These are phyloP conservation scores for Chernovozyma sophiae-reginae DNA, from an alignment of 1,139 yeast genomes.

Conservation along the genomic window DNA sequence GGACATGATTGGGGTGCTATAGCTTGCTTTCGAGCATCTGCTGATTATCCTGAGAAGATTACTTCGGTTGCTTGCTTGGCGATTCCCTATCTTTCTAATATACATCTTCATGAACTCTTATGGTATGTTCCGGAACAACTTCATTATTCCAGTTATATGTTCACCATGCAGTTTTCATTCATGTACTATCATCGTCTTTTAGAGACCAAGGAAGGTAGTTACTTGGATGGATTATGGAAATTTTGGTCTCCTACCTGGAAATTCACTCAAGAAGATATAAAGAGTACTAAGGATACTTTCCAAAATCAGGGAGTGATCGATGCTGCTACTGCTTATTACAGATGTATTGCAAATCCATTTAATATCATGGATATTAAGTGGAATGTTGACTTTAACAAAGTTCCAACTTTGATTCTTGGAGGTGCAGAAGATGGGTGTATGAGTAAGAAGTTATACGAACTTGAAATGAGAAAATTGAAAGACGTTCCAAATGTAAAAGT, in stretches of 20 bases:
- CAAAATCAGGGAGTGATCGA: conserved; percentile 27
- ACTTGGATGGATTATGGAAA: conserved; percentile 33
- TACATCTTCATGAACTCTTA: conserved; percentile 24
- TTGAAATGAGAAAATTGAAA: conserved; percentile 22
- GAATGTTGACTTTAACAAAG: conserved; percentile 32
- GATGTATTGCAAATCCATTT: conserved; percentile 26
- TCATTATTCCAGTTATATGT: conserved; percentile 34
- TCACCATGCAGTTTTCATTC: conserved; percentile 35
- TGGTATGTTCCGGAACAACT: conserved; percentile 34
- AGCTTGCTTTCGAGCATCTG: conserved; percentile 32
- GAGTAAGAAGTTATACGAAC: conserved; percentile 24
- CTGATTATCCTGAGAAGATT: conserved; percentile 32
- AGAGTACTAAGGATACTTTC: conserved; percentile 25
- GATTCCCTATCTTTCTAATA: conserved; percentile 33
- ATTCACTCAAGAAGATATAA: conserved; percentile 24
- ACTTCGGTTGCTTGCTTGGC: conserved; percentile 37
- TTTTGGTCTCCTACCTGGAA: conserved; percentile 44
- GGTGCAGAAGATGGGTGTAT: conserved; percentile 42
- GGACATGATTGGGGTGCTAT: conserved; percentile 51
- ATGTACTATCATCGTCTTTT: conserved; percentile 22
- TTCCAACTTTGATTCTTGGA: conserved; percentile 37
- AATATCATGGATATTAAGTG: conserved; percentile 22
- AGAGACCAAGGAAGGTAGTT: conserved; percentile 17
- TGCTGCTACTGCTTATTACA: conserved; percentile 40
- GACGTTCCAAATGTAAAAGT: conserved; percentile 22